A percentile compares a stretch with the other conserved stretches of the same genome.
Evolutionary conservation across 805 yeast genomes (phyloP).

Genomic region (Teunomyces pallodes): DNA sequence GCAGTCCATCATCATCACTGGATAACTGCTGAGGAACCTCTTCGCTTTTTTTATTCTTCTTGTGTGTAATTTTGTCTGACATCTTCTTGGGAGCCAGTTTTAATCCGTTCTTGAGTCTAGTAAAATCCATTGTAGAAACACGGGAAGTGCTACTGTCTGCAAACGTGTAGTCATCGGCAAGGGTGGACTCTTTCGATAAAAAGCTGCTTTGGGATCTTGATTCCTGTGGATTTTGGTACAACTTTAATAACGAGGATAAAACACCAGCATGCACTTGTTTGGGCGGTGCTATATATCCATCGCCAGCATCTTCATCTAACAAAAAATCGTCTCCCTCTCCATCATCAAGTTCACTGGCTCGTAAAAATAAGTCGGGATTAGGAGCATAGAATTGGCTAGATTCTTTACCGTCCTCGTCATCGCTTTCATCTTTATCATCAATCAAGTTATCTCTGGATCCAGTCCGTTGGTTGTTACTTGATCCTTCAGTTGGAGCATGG

Average conservation of each 20-base stretch:
- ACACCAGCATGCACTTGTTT: conserved; percentile 81
- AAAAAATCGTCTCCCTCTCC: conserved; percentile 27
- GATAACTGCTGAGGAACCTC: neutral
- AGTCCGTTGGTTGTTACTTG: neutral
- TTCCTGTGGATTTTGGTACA: conserved; percentile 54
- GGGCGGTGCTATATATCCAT: conserved; percentile 36
- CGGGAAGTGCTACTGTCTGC: conserved; percentile 4
- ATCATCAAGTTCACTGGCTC: conserved; percentile 24
- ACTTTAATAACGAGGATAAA: conserved; percentile 67
- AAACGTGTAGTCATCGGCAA: conserved; percentile 20
- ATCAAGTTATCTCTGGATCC: conserved; percentile 3
- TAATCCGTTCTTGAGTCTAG: conserved; percentile 28
- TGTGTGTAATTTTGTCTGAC: conserved; percentile 13
- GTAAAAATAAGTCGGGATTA: conserved; percentile 44
- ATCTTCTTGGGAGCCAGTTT: conserved; percentile 25
- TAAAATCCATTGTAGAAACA: conserved; percentile 17
- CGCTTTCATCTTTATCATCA: neutral
- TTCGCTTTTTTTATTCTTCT: conserved; percentile 5
- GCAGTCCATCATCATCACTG: conserved; percentile 12
- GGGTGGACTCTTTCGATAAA: conserved; percentile 16
- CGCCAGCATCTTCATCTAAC: conserved; percentile 32
- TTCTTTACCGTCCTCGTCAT: conserved; percentile 1
- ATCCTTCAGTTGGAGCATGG: neutral
- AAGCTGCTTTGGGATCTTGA: conserved; percentile 25
- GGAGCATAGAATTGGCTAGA: conserved; percentile 29